Conservation (phyloP, 2,329 filamentous ascomycete genomes). For the Alternaria angustiovoidea region DNA sequence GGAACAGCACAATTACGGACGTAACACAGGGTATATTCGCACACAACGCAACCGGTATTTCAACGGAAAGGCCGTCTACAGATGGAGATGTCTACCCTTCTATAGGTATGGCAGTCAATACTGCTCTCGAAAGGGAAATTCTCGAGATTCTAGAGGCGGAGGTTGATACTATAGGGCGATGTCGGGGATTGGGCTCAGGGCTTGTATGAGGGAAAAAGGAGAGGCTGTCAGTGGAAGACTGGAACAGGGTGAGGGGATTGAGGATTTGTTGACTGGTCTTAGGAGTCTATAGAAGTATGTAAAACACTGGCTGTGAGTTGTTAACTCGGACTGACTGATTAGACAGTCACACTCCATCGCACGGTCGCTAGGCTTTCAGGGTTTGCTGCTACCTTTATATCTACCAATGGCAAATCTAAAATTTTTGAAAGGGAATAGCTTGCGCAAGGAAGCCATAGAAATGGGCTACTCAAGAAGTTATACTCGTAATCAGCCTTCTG, state of each 20-base stretch:
- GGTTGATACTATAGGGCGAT: not conserved
- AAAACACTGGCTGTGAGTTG: not conserved
- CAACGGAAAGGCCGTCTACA: not conserved
- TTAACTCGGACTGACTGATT: not conserved
- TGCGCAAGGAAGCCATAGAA: not conserved
- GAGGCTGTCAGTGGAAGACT: not conserved
- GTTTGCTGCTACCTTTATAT: not conserved
- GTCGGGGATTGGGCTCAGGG: not conserved
- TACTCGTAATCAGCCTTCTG: not conserved
- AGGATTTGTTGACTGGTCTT: not conserved
- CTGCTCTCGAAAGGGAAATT: constrained; percentile 1
- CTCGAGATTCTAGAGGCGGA: not conserved
- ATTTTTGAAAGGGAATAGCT: not conserved
- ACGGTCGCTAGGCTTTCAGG: not conserved
- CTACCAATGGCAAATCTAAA: too few relatives aligned
- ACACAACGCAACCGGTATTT: not conserved
- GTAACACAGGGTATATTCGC: not conserved
- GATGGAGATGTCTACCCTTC: not conserved
- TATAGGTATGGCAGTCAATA: not conserved
- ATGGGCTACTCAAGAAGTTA: not conserved
- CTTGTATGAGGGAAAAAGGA: not conserved
- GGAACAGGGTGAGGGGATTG: not conserved
- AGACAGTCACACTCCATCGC: not conserved
- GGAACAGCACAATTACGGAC: not conserved
- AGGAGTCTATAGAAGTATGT: not conserved